Conservation (phyloP, 352 stramenopile species). For the Phytophthora hibernalis region DNA sequence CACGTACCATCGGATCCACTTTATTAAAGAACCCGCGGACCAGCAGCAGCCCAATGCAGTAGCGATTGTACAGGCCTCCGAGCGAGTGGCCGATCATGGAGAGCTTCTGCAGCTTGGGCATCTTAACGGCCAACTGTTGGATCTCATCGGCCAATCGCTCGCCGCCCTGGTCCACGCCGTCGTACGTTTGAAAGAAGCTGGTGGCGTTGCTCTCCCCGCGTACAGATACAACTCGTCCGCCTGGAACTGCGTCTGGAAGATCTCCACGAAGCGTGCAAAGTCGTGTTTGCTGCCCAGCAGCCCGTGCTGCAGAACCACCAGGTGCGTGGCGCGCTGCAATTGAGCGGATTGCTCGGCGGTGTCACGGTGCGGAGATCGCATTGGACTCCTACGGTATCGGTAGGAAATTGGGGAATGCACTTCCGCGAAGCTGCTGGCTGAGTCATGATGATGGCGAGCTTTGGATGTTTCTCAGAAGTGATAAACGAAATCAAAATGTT, state of each 20-base stretch:
- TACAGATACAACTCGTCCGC: conserved; percentile 60
- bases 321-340: conserved; percentile 47
- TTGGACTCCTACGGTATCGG: conserved; percentile 1
- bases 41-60: conserved; percentile 74
- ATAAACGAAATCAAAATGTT: too few relatives aligned
- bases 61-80: conserved; percentile 81
- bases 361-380: conserved; percentile 20
- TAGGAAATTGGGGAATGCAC: conserved; percentile 30
- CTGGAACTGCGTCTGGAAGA: conserved; percentile 59
- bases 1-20: conserved; percentile 70
- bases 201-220: conserved; percentile 56
- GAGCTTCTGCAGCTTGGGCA: conserved; percentile 70
- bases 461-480: conserved; percentile 13
- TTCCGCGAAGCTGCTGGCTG: not conserved
- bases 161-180: conserved; percentile 75
- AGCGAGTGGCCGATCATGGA: conserved; percentile 84
- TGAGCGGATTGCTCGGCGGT: conserved; percentile 6
- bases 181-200: conserved; percentile 78
- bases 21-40: conserved; percentile 74
- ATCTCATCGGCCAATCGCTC: conserved; percentile 79
- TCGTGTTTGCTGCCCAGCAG: conserved; percentile 72
- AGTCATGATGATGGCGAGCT: conserved; percentile 21
- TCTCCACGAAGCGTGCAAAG: conserved; percentile 60
- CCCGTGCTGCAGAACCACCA: conserved; percentile 79
- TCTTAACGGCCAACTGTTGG: conserved; percentile 50